Evolutionary conservation across 495 filamentous ascomycete genomes (phyloP).

Genomic region (Xylaria cubensis): DNA sequence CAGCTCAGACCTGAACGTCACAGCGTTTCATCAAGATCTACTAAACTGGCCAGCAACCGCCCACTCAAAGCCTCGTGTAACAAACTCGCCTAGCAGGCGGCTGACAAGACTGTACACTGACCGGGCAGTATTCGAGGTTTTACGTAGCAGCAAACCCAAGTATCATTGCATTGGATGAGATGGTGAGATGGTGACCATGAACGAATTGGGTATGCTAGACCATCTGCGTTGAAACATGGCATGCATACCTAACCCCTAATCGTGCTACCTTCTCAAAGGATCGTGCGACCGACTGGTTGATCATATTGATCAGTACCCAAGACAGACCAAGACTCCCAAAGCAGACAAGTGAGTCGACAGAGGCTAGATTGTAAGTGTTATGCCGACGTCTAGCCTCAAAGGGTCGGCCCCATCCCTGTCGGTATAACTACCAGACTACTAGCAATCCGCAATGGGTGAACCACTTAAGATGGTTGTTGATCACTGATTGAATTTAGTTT

Average conservation of each 20-base stretch:
- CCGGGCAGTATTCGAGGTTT: not conserved
- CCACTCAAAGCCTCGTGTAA: not conserved
- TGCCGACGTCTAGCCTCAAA: not conserved
- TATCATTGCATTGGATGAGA: not conserved
- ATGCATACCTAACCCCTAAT: not conserved
- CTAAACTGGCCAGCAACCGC: not conserved
- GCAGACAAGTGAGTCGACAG: not conserved
- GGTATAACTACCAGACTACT: not conserved
- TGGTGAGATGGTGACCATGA: not conserved
- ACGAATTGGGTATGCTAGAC: not conserved
- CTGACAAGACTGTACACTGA: not conserved
- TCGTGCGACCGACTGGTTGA: not conserved
- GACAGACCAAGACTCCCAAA: conserved; percentile 7
- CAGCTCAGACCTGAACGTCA: not conserved
- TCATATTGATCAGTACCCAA: not conserved
- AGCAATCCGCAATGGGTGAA: not conserved
- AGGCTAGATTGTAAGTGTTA: not conserved
- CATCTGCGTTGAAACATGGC: conserved; percentile 10
- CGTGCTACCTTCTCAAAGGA: conserved; percentile 20
- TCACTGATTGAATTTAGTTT: not conserved
- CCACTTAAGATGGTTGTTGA: not conserved
- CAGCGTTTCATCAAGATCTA: conserved; percentile 7
- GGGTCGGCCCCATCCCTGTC: not conserved
- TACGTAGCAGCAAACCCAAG: not conserved
- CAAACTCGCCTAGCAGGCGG: not conserved